Base-by-base conservation (phyloP, 371 early-diverging fungal species). In the Parasitella parasitica region DNA sequence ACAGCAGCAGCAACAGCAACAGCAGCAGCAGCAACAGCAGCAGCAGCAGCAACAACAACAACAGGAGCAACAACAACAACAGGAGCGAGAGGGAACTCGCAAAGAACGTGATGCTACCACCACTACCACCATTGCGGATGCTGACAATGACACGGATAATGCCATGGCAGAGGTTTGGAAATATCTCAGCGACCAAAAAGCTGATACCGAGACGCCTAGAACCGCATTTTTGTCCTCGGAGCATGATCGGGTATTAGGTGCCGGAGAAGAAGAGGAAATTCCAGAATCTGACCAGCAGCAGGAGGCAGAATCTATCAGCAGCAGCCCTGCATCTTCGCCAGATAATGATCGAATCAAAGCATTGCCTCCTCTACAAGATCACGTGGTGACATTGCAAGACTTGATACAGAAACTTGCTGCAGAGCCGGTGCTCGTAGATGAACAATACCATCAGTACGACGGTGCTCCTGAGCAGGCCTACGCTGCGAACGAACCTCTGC, bases 131-230 rank as follows among this genome's bases (percentile, higher is more conserved):
- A 24, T 18, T 20, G 22, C 18, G 3, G 43, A 9, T 43, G 20
- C 9, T 8, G 18, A 8, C 20, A 43, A 22, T 20, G 22, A 20
- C 43, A 18, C 18, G 2, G 38, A 69, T 6, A 36, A 60, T 1
- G 54, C 52, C 11, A 58, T 57, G 57, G 59, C 46, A 9, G 61
- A 61, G 7, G 62, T 69, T 4, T 69, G 70, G 65, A 54, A 61
- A 48, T 49, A 27, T 20, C 12, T 65, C 13, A 50, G 30, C 3
- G 60, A 68, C 3, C 66, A 66, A 57, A 60, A 51, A 13, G 38
- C 16, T 2, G 37, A 55, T 8, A 9, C 34, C 5, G 53, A 64
- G 26, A 57, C 43, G 12, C 63, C 63, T 32, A 39, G 57, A 22
- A 27, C 24, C 30, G 62, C 48, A 18, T 36, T 36, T 15, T 38